Percentiles rank a stretch among this genome's conserved stretches.
These are phyloP conservation scores for thale cress (Arabidopsis thaliana) DNA, from an alignment of 345 rosid species.

Conservation along the genomic window TAIR10.1 NC_003070.9:28065501-28066000, in stretches of 20 bases:
- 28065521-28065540: constrained; percentile 54
- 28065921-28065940: constrained; percentile 76
- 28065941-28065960: constrained; percentile 72
- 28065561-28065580: neutral
- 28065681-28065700: neutral
- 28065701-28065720: neutral
- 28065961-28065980: constrained; percentile 77
- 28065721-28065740: neutral
- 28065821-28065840: constrained; percentile 10
- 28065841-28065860: neutral
- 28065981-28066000: constrained; percentile 82
- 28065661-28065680: too few species aligned
- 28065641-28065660: neutral
- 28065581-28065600: neutral
- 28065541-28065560: neutral
- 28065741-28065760: constrained; percentile 14
- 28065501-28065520: constrained; percentile 99
- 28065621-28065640: neutral
- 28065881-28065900: constrained; percentile 97
- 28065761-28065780: constrained; percentile 1
- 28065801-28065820: neutral
- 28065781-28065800: constrained; percentile 34
- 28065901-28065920: constrained; percentile 81
- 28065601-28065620: neutral
- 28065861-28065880: constrained; percentile 83